Conservation (phyloP, 2,329 filamentous ascomycete species). For the Bipolaris gigantea region DNA sequence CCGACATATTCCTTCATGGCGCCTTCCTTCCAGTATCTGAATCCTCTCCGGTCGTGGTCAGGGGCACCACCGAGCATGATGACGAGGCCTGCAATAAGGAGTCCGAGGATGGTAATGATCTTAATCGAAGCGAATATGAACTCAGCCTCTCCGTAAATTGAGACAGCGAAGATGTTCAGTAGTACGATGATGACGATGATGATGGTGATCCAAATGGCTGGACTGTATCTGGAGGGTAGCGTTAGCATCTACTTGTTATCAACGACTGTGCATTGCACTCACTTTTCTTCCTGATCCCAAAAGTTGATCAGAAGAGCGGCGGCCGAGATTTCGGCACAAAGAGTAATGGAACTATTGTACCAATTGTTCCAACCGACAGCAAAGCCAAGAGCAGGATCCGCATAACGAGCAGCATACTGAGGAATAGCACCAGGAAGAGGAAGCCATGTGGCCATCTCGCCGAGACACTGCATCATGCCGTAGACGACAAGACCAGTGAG, state of each 20-base stretch:
- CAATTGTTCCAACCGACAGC: constrained; percentile 30
- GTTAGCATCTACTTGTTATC: neutral
- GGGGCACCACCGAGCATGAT: constrained; percentile 44
- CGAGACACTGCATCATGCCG: constrained; percentile 48
- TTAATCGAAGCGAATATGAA: constrained; percentile 55
- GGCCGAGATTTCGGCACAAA: constrained; percentile 44
- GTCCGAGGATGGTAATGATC: constrained; percentile 43
- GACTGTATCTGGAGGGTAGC: constrained; percentile 1
- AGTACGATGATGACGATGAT: constrained; percentile 41
- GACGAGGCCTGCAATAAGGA: constrained; percentile 36
- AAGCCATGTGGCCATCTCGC: constrained; percentile 49
- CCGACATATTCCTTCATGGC: constrained; percentile 56
- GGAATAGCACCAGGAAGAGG: constrained; percentile 45
- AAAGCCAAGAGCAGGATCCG: constrained; percentile 50
- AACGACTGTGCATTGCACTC: neutral
- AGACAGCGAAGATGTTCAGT: constrained; percentile 43
- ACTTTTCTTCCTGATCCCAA: constrained; percentile 38
- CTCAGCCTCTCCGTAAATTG: constrained; percentile 52
- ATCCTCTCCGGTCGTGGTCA: constrained; percentile 53
- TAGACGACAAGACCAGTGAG: constrained; percentile 41
- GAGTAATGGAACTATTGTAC: constrained; percentile 41
- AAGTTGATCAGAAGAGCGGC: constrained; percentile 38
- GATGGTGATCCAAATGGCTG: constrained; percentile 41
- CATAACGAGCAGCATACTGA: constrained; percentile 45
- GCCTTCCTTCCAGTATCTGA: constrained; percentile 69